Base-by-base conservation (phyloP, 2,329 filamentous ascomycete genomes). In the Penicillium sp. region DNA sequence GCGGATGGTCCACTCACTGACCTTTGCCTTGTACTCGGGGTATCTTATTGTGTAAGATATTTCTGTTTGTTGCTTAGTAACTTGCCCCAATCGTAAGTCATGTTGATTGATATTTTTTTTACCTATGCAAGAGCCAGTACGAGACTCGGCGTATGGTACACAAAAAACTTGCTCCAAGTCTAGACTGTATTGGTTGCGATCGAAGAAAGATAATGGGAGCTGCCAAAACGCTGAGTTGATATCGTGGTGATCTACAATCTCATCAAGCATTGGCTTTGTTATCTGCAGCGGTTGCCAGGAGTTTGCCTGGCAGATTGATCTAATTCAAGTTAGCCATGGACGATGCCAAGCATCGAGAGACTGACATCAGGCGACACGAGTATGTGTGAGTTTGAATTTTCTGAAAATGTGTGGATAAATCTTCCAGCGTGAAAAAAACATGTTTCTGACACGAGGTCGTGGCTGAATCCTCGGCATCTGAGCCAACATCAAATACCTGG, bases 11-110 rank as follows among this genome's bases (percentile, higher is more conserved):
- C 70, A 73, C 45, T 61, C 62, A 19, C 68, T 61, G 0, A 57
- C 49, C 2, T 46, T 54, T 3, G 48, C 26, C 43, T 69, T 69
- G 47, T 65, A 58, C 46, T 69, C 67, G 0, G 68, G 67, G 43
- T 73, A 74, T 44, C 65, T 68, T 9, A 72, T 50, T 11, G 63
- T 67, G 54, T 73, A 71, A 14, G 61, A 62, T 19, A 69, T 58
- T 27, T 69, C 67, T 69, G 26, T 45, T 46, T 43, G 10, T 19
- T 1, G 4, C 19, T 48, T 29, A 48, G 26, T 23, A 7, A 23
- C 3, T 19, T 9, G 19, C 1, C 10, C 19, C 14, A 13, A 2
- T 9, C 3, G n/a, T 4, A 7, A 42, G 11, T 6, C 2, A 23
- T 23, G 19, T 23, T 5, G 44, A 27, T 14, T n/a, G 35, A 33